Evolutionary conservation across 2,329 filamentous ascomycete species (phyloP).

Genomic region (Penicillium digitatum): DNA sequence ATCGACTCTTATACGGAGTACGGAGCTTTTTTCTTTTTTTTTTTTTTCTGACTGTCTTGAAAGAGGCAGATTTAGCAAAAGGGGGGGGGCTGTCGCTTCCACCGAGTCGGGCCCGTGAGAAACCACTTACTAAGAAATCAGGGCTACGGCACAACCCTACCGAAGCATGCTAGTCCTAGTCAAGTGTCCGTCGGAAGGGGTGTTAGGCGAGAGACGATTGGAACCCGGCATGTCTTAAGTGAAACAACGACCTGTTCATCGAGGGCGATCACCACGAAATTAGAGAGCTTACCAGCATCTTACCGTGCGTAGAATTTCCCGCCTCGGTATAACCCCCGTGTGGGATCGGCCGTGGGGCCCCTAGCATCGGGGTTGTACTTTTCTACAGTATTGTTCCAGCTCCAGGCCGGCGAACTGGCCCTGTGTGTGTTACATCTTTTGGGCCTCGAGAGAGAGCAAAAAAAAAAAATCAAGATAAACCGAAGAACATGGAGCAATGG

Average conservation of each 20-base stretch:
- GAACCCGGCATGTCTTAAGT: slow-evolving; percentile 1
- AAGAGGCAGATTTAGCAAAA: not conserved
- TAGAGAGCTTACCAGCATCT: slow-evolving; percentile 1
- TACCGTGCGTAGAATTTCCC: slow-evolving; percentile 2
- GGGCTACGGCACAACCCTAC: not conserved
- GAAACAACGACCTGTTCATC: slow-evolving; percentile 24
- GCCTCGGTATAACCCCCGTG: slow-evolving; percentile 24
- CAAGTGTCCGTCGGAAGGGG: not conserved
- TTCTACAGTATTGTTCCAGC: not conserved
- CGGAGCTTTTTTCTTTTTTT: no score
- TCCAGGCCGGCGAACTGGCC: slow-evolving; percentile 1
- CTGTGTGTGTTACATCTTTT: not conserved
- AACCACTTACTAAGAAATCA: not conserved
- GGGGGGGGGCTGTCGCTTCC: slow-evolving; percentile 2
- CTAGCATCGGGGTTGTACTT: not conserved
- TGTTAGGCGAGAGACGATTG: not conserved
- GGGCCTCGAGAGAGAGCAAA: no score
- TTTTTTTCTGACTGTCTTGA: not conserved
- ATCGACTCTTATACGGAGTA: slow-evolving; percentile 1
- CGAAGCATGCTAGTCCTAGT: not conserved
- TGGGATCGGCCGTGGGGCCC: slow-evolving; percentile 11
- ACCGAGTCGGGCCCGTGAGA: not conserved
- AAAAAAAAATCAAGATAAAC: not conserved
- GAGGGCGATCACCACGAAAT: not conserved
- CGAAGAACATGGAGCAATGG: not conserved